Percentiles rank a stretch among this genome's conserved stretches.
Evolutionary conservation across 495 filamentous ascomycete species (phyloP).

Genomic region (Xylaria curta): DNA sequence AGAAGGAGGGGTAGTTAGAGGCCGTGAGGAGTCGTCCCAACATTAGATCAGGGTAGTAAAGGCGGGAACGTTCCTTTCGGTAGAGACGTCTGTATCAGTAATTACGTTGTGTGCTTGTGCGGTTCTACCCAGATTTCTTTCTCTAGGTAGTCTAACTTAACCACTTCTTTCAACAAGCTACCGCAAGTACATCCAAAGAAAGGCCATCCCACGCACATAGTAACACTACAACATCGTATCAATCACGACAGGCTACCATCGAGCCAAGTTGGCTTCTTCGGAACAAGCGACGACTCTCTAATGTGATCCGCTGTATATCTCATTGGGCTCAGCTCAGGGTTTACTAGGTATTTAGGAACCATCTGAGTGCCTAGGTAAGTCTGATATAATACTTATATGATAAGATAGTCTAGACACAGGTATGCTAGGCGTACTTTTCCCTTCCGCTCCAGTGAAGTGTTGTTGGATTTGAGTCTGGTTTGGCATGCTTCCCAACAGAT

Average conservation of each 20-base stretch:
- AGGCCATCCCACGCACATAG: not conserved
- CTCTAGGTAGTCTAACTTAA: not conserved
- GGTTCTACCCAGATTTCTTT: not conserved
- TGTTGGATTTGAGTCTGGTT: not conserved
- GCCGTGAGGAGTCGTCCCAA: too few species aligned
- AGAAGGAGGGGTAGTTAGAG: too few species aligned
- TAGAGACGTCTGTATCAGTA: too few species aligned
- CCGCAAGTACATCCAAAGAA: not conserved
- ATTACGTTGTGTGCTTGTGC: not conserved
- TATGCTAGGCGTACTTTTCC: not conserved
- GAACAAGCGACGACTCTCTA: not conserved
- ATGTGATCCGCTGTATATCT: not conserved
- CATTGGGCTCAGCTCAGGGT: not conserved
- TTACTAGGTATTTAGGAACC: not conserved
- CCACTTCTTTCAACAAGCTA: not conserved
- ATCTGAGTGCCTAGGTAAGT: not conserved
- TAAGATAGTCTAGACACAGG: not conserved
- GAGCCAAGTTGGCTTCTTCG: too few species aligned
- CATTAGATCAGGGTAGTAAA: too few species aligned
- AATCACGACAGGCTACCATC: not conserved
- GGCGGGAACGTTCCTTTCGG: too few species aligned
- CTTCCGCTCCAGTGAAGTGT: not conserved
- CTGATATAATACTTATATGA: not conserved
- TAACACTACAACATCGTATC: not conserved
- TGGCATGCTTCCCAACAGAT: not conserved